Conservation (phyloP, 2,329 filamentous ascomycete species). For the Aspergillus costaricaensis region DNA sequence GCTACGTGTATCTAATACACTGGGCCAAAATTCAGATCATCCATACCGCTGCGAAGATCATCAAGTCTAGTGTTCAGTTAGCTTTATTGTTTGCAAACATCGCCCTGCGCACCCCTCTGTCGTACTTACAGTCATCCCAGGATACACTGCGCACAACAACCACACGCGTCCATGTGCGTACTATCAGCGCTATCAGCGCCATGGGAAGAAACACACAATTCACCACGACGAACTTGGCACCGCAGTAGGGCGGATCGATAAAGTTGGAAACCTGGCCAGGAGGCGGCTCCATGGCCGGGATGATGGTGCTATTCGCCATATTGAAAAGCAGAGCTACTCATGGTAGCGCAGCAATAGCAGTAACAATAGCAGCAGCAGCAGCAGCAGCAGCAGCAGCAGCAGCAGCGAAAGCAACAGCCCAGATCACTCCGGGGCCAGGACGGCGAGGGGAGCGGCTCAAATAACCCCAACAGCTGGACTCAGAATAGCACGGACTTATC, state of each 20-base stretch:
- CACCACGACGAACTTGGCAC: slow-evolving; percentile 27
- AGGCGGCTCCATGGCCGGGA: slow-evolving; percentile 29
- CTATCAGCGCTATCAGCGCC: slow-evolving; percentile 20
- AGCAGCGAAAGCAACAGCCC: neutral
- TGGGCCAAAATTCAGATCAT: neutral
- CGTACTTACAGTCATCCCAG: slow-evolving; percentile 31
- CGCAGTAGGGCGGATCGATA: slow-evolving; percentile 27
- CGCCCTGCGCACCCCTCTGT: neutral
- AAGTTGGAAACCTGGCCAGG: slow-evolving; percentile 29
- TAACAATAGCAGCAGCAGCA: no score
- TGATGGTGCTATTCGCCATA: slow-evolving; percentile 22
- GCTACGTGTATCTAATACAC: neutral
- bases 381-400: neutral
- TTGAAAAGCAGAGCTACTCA: neutral
- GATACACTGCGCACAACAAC: slow-evolving; percentile 29
- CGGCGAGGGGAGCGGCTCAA: no score
- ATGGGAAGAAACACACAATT: slow-evolving; percentile 32
- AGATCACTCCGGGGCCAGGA: neutral
- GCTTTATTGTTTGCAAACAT: neutral
- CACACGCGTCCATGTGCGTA: slow-evolving; percentile 30
- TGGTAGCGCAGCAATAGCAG: neutral
- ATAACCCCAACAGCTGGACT: neutral
- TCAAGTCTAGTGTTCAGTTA: slow-evolving; percentile 20
- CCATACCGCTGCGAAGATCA: slow-evolving; percentile 28
- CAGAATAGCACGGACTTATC: no score